A percentile compares a stretch with the other conserved stretches of the same genome.
These are phyloP conservation scores for Tulasnella sp. DNA, from an alignment of 768 basidiomycete species.

Conservation along the genomic window DNA sequence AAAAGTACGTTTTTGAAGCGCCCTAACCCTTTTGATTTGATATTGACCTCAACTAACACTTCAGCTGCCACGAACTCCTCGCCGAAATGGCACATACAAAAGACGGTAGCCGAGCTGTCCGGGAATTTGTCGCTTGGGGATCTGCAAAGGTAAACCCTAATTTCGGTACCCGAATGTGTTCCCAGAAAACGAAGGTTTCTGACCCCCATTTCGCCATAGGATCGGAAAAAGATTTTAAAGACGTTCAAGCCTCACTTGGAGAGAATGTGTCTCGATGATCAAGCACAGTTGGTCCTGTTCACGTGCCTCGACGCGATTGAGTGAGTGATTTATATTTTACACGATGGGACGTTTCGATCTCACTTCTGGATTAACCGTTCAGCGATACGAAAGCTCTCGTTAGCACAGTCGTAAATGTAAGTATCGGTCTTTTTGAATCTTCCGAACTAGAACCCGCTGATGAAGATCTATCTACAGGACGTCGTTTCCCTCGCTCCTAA, in stretches of 20 bases:
- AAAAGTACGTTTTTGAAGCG: conserved; percentile 43
- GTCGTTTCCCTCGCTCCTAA: conserved; percentile 52
- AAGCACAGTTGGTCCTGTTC: conserved; percentile 84
- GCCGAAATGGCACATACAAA: conserved; percentile 93
- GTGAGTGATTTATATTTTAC: conserved; percentile 38
- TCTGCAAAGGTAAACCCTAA: conserved; percentile 57
- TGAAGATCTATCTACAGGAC: conserved; percentile 39
- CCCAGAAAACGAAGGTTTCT: neutral
- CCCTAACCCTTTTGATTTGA: neutral
- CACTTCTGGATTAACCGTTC: neutral
- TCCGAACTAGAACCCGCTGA: too few relatives aligned
- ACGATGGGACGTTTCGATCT: neutral
- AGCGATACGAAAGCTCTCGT: conserved; percentile 87
- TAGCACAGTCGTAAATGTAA: conserved; percentile 58
- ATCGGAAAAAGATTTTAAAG: conserved; percentile 87
- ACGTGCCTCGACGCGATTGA: conserved; percentile 86
- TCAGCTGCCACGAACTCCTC: conserved; percentile 71
- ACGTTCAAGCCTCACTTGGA: conserved; percentile 82
- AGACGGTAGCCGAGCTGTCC: conserved; percentile 78
- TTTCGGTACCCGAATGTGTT: too few relatives aligned
- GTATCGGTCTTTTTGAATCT: neutral
- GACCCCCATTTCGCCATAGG: too few relatives aligned
- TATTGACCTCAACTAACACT: neutral
- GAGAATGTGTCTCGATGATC: conserved; percentile 80
- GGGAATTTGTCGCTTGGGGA: conserved; percentile 76